These are phyloP conservation scores for Tolypocladium amazonense DNA, from an alignment of 2,329 filamentous ascomycete species.

Conservation along the genomic window DNA sequence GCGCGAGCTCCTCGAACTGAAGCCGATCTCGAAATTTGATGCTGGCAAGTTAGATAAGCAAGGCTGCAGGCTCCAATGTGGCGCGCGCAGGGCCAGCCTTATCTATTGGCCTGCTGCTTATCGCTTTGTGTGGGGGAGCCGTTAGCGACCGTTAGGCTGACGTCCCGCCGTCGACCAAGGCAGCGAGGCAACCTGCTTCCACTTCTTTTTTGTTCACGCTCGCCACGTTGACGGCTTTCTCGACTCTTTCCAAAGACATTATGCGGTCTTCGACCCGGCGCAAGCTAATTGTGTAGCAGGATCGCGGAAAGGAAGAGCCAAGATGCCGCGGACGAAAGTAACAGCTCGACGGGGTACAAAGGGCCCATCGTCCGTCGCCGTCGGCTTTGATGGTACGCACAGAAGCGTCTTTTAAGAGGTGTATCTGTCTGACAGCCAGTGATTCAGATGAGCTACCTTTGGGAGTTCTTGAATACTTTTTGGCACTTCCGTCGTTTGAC, in stretches of 20 bases:
- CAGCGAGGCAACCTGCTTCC: not conserved
- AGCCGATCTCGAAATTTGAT: constrained; percentile 15
- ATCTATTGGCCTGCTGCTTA: not conserved
- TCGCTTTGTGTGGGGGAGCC: not conserved
- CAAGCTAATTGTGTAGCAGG: not conserved
- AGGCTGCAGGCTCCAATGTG: constrained; percentile 13
- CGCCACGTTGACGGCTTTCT: not conserved
- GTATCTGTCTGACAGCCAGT: not conserved
- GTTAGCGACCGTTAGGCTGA: not conserved
- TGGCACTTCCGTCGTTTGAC: constrained; percentile 9
- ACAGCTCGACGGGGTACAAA: not conserved
- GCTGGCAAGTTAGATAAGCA: constrained; percentile 20
- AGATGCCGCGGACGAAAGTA: not conserved
- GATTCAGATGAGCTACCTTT: constrained; percentile 14
- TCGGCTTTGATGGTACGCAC: not conserved
- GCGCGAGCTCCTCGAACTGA: not conserved
- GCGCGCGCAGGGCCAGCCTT: not conserved
- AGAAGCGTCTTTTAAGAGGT: not conserved
- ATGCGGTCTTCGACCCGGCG: not conserved
- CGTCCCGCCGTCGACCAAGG: not conserved
- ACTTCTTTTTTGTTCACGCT: not conserved
- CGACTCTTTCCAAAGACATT: not conserved
- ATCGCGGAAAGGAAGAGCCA: not conserved
- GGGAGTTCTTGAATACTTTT: constrained; percentile 11
- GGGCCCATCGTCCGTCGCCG: not conserved